Base-by-base conservation (phyloP, 805 yeast species). In the Metschnikowia sp. region DNA sequence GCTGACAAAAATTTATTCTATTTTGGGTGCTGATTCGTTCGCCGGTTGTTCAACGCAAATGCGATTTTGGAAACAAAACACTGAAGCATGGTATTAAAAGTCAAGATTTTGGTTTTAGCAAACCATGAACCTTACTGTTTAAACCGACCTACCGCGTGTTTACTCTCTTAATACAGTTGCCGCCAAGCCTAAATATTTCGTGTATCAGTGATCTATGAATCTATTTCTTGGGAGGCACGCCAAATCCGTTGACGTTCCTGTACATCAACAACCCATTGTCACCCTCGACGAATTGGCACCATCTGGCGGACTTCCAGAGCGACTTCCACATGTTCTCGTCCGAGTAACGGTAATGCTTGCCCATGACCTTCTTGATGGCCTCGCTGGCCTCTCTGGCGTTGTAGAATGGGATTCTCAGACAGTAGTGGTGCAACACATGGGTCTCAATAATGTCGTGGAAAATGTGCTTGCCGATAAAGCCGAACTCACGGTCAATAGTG, bases 361-460 rank as follows among this genome's bases (percentile, higher is more conserved):
- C 96, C 94, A 88, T 84, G 51, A 85, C 92, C 67, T 83, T 81
- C 71, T 83, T 81, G 68, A 88, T 83, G 45, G 87, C 92, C 51
- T 72, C 88, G 50, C 88, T 76, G 41, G 86, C 94, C 61, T 79
- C 81, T 66, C 92, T 77, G n/a, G 84, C 95, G 59, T 86, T 84
- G 76, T 88, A 88, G 73, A 88, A 88, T 40, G 96, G 96, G 56
- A 88, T 86, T 66, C 95, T 76, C 10, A 91, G 83, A 53, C 80
- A 83, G 66, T 79, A 88, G 70, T 88, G 96, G 71, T 88, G 96
- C 59, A 85, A 76, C 45, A 88, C 96, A 64, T 88, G 96, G 44
- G 96, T 88, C 72, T 88, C 96, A 62, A 88, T 87, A 62, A 88
- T 88, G 65, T 86, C 95, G 68, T 88, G 96, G 82, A 88, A 84